A percentile compares a stretch with the other conserved stretches of the same genome.
Conservation (phyloP, 1,284 basidiomycete genomes). For the Caloboletus firmus region DNA sequence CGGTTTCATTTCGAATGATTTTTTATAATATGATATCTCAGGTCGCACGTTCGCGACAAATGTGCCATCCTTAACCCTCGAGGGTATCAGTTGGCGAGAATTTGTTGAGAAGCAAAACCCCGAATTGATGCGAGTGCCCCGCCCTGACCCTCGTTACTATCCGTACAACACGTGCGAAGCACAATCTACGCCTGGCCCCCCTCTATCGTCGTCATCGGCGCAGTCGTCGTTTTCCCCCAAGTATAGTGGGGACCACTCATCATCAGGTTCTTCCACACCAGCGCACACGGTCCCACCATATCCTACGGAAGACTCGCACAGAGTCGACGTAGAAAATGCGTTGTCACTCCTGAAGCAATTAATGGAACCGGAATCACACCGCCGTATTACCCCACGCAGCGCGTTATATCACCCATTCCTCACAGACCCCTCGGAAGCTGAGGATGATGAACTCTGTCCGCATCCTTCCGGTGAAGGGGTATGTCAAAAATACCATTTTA, state of each 20-base stretch:
- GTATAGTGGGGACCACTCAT: constrained; percentile 19
- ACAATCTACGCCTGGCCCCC: constrained; percentile 22
- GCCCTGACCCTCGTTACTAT: constrained; percentile 52
- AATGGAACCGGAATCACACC: constrained; percentile 73
- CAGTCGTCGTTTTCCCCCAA: constrained; percentile 14
- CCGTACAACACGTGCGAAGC: constrained; percentile 42
- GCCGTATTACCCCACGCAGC: constrained; percentile 71
- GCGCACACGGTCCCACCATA: constrained; percentile 32
- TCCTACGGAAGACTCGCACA: constrained; percentile 44
- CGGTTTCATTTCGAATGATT: constrained; percentile 6
- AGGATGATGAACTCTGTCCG: constrained; percentile 67
- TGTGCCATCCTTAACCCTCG: constrained; percentile 68
- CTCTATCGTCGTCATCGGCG: constrained; percentile 39
- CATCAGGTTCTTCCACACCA: constrained; percentile 34
- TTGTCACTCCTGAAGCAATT: constrained; percentile 73
- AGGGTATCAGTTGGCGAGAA: constrained; percentile 67
- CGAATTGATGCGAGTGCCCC: constrained; percentile 57
- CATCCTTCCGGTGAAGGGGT: constrained; percentile 64
- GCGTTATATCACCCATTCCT: constrained; percentile 83
- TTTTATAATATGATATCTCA: constrained; percentile 35
- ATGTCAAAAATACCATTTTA: constrained; percentile 58
- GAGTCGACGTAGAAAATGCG: constrained; percentile 60
- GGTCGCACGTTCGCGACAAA: constrained; percentile 87
- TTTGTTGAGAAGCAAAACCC: constrained; percentile 82
- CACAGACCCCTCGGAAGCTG: constrained; percentile 39